Percentiles rank a stretch among this genome's conserved stretches.
Conservation (phyloP, 2,329 filamentous ascomycete species). For the Gnomoniopsis sp. region DNA sequence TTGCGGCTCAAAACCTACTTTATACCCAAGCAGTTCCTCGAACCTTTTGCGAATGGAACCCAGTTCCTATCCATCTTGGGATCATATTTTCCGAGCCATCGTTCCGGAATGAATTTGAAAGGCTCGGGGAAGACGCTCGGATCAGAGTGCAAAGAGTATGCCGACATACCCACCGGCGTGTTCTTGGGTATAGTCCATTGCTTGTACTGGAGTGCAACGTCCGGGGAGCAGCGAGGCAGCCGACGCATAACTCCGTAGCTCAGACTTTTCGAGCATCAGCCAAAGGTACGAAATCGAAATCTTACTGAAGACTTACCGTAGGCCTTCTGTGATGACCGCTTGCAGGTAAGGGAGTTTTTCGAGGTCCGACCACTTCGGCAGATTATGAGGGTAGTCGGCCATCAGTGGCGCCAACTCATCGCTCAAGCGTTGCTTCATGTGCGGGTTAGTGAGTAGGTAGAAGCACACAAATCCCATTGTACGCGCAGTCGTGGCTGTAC, state of each 20-base stretch:
- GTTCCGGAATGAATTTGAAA: neutral
- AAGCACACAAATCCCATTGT: neutral
- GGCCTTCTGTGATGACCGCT: slow-evolving; percentile 13
- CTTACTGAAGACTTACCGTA: slow-evolving; percentile 2
- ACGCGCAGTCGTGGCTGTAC: neutral
- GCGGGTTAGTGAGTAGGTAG: neutral
- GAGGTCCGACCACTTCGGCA: slow-evolving; percentile 6
- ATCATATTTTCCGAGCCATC: slow-evolving; percentile 7
- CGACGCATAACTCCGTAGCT: slow-evolving; percentile 3
- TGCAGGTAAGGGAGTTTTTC: slow-evolving; percentile 10
- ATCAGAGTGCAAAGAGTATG: slow-evolving; percentile 5
- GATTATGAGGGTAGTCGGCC: neutral
- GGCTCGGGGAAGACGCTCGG: slow-evolving; percentile 6
- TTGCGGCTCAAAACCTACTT: neutral
- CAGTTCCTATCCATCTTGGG: neutral
- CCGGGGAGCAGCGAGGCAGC: neutral
- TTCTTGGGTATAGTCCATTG: neutral
- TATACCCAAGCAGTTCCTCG: slow-evolving; percentile 6
- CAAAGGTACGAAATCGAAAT: neutral
- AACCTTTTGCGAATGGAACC: slow-evolving; percentile 7
- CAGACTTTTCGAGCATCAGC: neutral
- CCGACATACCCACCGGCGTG: slow-evolving; percentile 10
- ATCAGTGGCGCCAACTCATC: neutral
- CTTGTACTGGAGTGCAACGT: neutral
- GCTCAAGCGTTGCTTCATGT: neutral